Conservation (phyloP, 2,329 filamentous ascomycete species). For the Leptographium lundbergii region DNA sequence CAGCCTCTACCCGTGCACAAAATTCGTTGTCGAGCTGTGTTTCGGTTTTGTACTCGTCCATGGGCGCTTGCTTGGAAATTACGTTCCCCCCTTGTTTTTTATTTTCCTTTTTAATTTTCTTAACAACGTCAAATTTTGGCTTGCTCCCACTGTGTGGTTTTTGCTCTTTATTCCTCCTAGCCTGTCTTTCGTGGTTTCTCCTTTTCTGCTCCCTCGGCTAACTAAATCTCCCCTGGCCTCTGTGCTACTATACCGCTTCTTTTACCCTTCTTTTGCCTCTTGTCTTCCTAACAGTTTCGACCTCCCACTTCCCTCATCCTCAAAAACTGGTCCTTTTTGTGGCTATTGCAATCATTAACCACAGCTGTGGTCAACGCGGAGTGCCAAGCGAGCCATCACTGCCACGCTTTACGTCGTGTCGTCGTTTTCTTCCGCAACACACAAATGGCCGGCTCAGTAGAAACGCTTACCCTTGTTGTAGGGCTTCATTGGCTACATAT, state of each 20-base stretch:
- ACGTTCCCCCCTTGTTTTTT: not conserved
- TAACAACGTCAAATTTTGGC: not conserved
- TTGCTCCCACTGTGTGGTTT: not conserved
- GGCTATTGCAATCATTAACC: not conserved
- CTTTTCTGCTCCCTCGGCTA: not conserved
- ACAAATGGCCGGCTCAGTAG: no score
- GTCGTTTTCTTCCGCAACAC: no score
- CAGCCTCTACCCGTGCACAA: not conserved
- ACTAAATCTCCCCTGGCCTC: not conserved
- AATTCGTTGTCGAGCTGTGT: not conserved
- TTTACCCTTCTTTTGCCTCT: not conserved
- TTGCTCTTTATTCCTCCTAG: not conserved
- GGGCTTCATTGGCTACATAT: no score
- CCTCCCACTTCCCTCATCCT: slow-evolving; percentile 3
- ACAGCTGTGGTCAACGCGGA: not conserved
- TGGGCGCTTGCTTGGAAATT: not conserved
- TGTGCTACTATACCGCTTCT: not conserved
- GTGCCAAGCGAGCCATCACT: no score
- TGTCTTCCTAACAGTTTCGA: slow-evolving; percentile 3
- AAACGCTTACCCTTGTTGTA: no score
- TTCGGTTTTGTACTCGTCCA: not conserved
- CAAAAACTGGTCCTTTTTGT: not conserved
- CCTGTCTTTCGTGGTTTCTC: not conserved
- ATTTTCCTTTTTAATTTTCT: not conserved
- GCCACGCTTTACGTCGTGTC: no score